Base-by-base conservation (phyloP, 2,329 filamentous ascomycete species). In the Malbranchea cinnamomea region DNA sequence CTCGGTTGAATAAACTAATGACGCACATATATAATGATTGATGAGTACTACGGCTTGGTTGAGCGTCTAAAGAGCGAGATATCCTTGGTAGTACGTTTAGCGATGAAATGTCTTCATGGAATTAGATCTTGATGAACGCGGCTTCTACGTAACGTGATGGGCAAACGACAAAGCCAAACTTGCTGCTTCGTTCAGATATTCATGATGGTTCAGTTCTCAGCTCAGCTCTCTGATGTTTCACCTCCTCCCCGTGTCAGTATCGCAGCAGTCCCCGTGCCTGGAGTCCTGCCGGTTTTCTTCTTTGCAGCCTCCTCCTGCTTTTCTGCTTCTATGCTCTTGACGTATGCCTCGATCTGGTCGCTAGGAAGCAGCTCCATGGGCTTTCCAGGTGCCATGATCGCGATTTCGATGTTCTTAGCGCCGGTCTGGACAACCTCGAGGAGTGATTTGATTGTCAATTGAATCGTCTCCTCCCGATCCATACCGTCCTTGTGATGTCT, bases 371-470 rank as follows among this genome's bases (percentile, higher is more conserved):
- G 85, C 66, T 95, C 85, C 40, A 98, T 73, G 10, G 69, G 58
- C 66, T 93, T 84, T 30, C 83, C 85, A 5, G 89, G 85, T 5
- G 83, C 81, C 84, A 95, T 94, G 52, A 98, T 77, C 35, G 91
- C 89, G 50, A 98, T 95, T 64, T 98, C 89, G 49, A 98, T 98
- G 61, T 98, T 98, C 74, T 98, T 98, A 31, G 89, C 89, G 40
- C 89, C 89, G 2, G 89, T 98, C 62, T 98, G 89, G 38, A 98
- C 89, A 31, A 98, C 89, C 59, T 98, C 89, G 37, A 98, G 66
- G 41, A 98, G 71, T 22, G 89, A 98, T 68, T 98, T 98, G 67
- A 98, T 91, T 5, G 89, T 89, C 46, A 98, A 68, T 53, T 91
- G 84, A 56, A 98, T 91, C 23, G 91, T 95, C 47, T 83, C 78